Evolutionary conservation across 345 rosid species (phyloP), one percentile per base, ranked within the genome.

Genomic region (Arabidopsis arenosa): DNA sequence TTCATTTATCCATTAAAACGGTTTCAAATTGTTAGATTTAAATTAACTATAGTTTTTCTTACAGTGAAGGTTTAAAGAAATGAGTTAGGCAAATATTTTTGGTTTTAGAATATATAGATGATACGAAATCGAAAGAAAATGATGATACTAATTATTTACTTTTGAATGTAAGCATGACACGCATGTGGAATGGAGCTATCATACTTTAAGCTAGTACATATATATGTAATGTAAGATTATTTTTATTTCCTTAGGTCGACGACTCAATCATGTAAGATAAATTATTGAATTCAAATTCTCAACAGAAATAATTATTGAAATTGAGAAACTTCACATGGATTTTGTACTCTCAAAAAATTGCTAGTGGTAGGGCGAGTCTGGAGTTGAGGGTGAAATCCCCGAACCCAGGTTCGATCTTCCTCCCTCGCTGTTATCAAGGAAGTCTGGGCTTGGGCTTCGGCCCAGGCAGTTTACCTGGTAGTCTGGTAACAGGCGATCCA

Each of bases 121-220:
- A 30, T 30, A 18, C 11, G 40, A 14, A 18, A 45, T 32, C 18
- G 6, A 47, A 57, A 69, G 8, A 14, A 11, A 15, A 64, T 13
- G 65, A 43, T 23, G 21, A 18, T 18, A 32, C 47, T 67, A 68
- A 44, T 52, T 23, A 76, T 62, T 21, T 33, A 51, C 11, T 61
- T 18, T 52, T n/a, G 58, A 44, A 43, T 69, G 6, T 43, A 69
- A 68, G 58, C 70, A 26, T 69, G 80, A 44, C 58, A 53, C 58
- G 70, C 57, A n/a, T 68, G 79, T 51, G 21, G 68, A 43, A 30
- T 75, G 48, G 54, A 68, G 23, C 63, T 61, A 53, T 75, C 74
- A 52, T 43, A 68, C 30, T 75, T 18, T 37, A 15, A 39, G 35
- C 53, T 58, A 48, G 17, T 75, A 68, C 10, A 48, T 8, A 8